Conservation (phyloP, 805 yeast species). For the Hanseniaspora hatyaiensis region DNA sequence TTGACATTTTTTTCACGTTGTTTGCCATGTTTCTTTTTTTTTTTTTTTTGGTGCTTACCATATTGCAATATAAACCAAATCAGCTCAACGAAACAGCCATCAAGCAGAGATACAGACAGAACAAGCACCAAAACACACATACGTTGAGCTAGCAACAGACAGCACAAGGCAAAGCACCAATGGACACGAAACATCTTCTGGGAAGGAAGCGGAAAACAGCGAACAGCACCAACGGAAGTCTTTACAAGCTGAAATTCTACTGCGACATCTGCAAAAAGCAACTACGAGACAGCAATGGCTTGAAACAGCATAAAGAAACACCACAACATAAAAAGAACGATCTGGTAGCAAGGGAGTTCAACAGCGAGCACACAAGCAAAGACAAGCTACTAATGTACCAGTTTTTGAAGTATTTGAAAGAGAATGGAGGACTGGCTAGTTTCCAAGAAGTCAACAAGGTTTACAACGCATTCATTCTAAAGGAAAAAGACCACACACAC, state of each 20-base stretch:
- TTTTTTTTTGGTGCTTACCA: too few species aligned
- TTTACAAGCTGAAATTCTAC: slow-evolving; percentile 74
- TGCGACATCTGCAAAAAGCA: slow-evolving; percentile 89
- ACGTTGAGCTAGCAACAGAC: not conserved
- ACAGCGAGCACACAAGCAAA: slow-evolving; percentile 45
- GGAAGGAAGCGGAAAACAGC: slow-evolving; percentile 65
- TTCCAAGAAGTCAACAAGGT: slow-evolving; percentile 65
- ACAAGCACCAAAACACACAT: not conserved
- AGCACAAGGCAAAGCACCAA: too few species aligned
- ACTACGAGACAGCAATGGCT: slow-evolving; percentile 93
- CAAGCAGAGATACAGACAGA: too few species aligned
- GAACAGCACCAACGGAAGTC: slow-evolving; percentile 61
- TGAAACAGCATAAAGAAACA: slow-evolving; percentile 76
- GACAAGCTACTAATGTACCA: slow-evolving; percentile 49
- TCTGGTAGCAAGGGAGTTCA: not conserved
- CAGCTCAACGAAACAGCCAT: too few species aligned
- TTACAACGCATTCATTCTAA: slow-evolving; percentile 72
- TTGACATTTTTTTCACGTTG: too few species aligned
- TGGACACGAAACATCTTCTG: slow-evolving; percentile 34
- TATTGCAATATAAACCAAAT: too few species aligned
- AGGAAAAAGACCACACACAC: slow-evolving; percentile 73
- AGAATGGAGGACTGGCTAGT: slow-evolving; percentile 39
- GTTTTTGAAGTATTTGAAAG: slow-evolving; percentile 50
- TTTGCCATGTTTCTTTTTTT: too few species aligned
- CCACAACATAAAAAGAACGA: slow-evolving; percentile 54